These are phyloP conservation scores for Francoa sonchifolia DNA, from an alignment of 441 rosid species.

Conservation along the genomic window DNA sequence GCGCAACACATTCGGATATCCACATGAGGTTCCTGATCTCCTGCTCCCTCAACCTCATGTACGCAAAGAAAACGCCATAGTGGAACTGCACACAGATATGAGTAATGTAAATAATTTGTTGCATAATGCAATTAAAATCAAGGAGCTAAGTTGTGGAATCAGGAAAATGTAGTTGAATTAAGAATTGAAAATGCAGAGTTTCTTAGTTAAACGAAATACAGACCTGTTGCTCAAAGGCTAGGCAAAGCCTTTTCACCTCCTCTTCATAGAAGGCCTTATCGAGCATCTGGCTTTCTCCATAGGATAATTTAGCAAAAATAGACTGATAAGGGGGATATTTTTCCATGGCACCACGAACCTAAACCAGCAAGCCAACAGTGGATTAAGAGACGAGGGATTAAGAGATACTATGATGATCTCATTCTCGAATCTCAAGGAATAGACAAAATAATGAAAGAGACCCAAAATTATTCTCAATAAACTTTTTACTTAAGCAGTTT, in stretches of 20 bases:
- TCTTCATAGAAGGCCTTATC: slow-evolving; percentile 97
- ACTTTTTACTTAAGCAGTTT: too few species aligned
- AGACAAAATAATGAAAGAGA: neutral
- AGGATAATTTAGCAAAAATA: slow-evolving; percentile 65
- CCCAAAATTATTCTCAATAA: neutral
- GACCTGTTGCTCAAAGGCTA: slow-evolving; percentile 95
- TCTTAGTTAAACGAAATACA: too few species aligned
- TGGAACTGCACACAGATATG: slow-evolving; percentile 54
- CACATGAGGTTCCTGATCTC: slow-evolving; percentile 97
- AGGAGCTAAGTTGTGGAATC: too few species aligned
- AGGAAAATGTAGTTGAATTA: too few species aligned
- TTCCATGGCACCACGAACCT: slow-evolving; percentile 92
- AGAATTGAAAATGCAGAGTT: too few species aligned
- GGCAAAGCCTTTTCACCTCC: slow-evolving; percentile 94
- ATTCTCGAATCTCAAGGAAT: too few species aligned
- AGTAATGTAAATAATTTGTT: too few species aligned
- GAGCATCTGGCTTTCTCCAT: slow-evolving; percentile 92
- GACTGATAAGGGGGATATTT: slow-evolving; percentile 89
- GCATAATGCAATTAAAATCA: too few species aligned
- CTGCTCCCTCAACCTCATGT: slow-evolving; percentile 93
- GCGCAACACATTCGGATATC: slow-evolving; percentile 96
- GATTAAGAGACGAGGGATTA: too few species aligned
- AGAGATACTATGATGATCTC: too few species aligned
- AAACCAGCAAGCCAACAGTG: slow-evolving; percentile 11
- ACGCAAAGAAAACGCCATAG: slow-evolving; percentile 81